Evolutionary conservation across 129 eudicot species (phyloP), one percentile per base, ranked within the genome.

Genomic region (Heracleum sosnowskyi): DNA sequence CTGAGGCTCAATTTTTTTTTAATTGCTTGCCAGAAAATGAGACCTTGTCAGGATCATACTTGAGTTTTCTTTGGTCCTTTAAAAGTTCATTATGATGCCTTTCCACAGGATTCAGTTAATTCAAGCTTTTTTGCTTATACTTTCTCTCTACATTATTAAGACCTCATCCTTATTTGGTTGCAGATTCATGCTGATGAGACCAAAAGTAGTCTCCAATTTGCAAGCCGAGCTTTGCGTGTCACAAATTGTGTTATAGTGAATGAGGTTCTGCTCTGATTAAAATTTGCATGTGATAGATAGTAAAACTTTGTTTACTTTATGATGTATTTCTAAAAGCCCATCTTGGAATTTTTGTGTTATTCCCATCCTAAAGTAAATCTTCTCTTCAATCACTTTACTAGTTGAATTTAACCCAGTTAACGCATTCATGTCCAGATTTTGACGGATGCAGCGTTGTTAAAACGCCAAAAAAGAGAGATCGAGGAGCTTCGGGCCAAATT

Each of bases 181-280:
- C 91, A 96, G 99, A 80, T 92, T 79, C 99, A 96, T 85, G 97
- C 97, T 78, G 99, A 96, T 82, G 99, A 96, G 90, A 96, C 99
- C 41, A 96, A 96, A 90, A 92, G 99, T 80, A 96, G 97, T 82
- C 99, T 96, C 79, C 95, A 89, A 86, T 96, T 96, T 89, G 97
- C 99, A 47, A 96, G 97, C 85, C 82, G 99, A 84, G 99, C 99
- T 81, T 88, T 96, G 84, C 97, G 96, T 71, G 99, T 96, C 49
- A 96, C 99, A 69, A 96, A 96, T 83, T 90, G 97, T 82, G 99
- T 89, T 82, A 94, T 85, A 78, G 99, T 96, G 80, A 96, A 96
- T 73, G 99, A 96, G 99, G 99, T 96, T 51, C 80, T 78, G 40
- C 51, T 63, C 70, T 78, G 44, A 39, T 45, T 53, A 57, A 4